Percentiles rank a stretch among this genome's conserved stretches.
Conservation (phyloP, 768 basidiomycete species). For the Pulveroboletus sp. region DNA sequence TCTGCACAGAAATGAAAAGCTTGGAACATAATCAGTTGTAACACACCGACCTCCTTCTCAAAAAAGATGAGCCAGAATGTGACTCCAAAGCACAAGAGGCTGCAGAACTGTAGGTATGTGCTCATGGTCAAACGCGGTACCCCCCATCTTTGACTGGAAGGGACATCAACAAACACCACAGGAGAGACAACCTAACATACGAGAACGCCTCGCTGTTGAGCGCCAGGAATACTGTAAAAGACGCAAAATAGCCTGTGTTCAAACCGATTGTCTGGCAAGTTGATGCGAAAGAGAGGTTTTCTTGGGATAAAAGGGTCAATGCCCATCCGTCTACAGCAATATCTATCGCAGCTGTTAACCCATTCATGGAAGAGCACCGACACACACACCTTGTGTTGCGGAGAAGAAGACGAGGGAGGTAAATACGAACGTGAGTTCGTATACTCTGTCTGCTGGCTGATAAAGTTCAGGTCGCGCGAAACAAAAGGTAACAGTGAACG, state of each 20-base stretch:
- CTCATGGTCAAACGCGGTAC: conserved; percentile 67
- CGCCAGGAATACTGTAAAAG: conserved; percentile 96
- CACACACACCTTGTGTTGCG: conserved; percentile 82
- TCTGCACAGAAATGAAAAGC: conserved; percentile 41
- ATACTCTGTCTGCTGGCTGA: conserved; percentile 79
- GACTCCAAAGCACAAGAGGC: conserved; percentile 72
- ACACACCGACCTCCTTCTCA: conserved; percentile 75
- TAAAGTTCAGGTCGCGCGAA: conserved; percentile 10
- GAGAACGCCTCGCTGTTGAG: conserved; percentile 92
- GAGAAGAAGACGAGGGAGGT: conserved; percentile 90
- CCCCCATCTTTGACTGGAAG: conserved; percentile 65
- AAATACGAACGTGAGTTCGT: conserved; percentile 77
- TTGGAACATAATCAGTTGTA: background rate
- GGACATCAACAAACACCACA: conserved; percentile 7
- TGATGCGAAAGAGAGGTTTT: conserved; percentile 93
- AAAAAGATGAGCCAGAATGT: conserved; percentile 85
- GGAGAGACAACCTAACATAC: conserved; percentile 38
- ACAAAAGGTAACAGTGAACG: conserved; percentile 12
- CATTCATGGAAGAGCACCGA: background rate
- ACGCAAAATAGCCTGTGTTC: conserved; percentile 92
- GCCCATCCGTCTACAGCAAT: conserved; percentile 97
- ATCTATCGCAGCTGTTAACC: conserved; percentile 46
- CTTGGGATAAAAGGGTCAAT: conserved; percentile 81
- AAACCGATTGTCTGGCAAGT: conserved; percentile 98
- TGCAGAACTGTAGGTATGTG: conserved; percentile 86